These are phyloP conservation scores for Zelopaecilomyces penicillatus DNA, from an alignment of 2,329 filamentous ascomycete species.

Conservation along the genomic window DNA sequence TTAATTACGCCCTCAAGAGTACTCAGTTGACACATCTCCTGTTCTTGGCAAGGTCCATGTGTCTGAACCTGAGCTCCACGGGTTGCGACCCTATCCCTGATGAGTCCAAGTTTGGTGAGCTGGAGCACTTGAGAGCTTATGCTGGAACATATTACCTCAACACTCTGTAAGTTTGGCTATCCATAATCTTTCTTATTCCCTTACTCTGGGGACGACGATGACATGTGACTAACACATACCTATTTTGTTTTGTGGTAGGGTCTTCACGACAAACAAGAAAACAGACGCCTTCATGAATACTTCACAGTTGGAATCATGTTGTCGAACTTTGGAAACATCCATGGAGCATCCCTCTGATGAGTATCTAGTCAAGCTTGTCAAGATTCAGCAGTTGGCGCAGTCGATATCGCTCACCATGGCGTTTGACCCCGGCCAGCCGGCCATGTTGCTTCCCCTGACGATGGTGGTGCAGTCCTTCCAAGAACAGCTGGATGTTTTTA, in stretches of 20 bases:
- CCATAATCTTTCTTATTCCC: no score
- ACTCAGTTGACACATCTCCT: slow-evolving; percentile 42
- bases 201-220: neutral
- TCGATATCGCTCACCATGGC: slow-evolving; percentile 34
- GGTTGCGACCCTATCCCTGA: neutral
- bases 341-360: slow-evolving; percentile 36
- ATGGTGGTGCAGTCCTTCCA: slow-evolving; percentile 36
- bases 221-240: neutral
- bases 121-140: slow-evolving; percentile 40
- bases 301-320: slow-evolving; percentile 34
- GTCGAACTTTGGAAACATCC: slow-evolving; percentile 31
- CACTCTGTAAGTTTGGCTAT: slow-evolving; percentile 30
- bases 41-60: slow-evolving; percentile 39
- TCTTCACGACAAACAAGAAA: slow-evolving; percentile 38
- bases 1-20: slow-evolving; percentile 39
- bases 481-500: slow-evolving; percentile 34
- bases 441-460: slow-evolving; percentile 30
- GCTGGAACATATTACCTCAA: slow-evolving; percentile 43
- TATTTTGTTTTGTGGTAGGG: slow-evolving; percentile 15
- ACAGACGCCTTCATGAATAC: slow-evolving; percentile 41
- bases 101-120: slow-evolving; percentile 18
- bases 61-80: slow-evolving; percentile 27
- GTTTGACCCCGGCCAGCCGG: slow-evolving; percentile 20
- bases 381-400: slow-evolving; percentile 40
- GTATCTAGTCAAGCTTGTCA: slow-evolving; percentile 36